Base-by-base conservation (phyloP, 768 basidiomycete species). In the Hygrocybe punicea region DNA sequence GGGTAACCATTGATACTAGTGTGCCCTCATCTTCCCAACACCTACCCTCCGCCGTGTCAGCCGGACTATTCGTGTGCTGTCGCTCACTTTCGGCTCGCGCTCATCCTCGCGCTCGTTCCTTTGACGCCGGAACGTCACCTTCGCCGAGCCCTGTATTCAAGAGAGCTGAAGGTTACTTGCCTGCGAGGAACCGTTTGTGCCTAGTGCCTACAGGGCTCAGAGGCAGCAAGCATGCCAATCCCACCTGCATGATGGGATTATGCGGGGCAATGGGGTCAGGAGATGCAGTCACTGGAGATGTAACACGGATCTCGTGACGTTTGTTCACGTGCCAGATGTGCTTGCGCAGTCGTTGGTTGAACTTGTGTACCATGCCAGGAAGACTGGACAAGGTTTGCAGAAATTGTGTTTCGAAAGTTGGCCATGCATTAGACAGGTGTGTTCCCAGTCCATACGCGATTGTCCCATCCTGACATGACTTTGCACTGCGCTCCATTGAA, bases 351-450 rank as follows among this genome's bases (percentile, higher is more conserved):
- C 74, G 14, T 71, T 91, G 60, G 60, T 58, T 13, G 76, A 74
- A 3, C 89, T 91, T 63, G 79, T 83, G 2, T 67, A 70, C 8
- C 83, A 85, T 60, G 87, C 89, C 0, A 84, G 81, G 71, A 78
- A 71, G 58, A 77, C 84, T 1, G 82, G 83, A 2, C 71, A 80
- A 29, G 81, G 82, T 25, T 66, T 92, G 55, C 83, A 84, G 62
- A 84, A 72, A 63, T 73, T 92, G 40, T 79, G 80, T 29, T 35
- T 74, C 89, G 3, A 87, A 79, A 63, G 80, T 91, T n/a, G 79
- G 81, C 36, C 86, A 88, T 34, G 82, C 87, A 0, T 85, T 91
- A 2, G 90, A 92, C 59, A 83, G 73, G 89, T 89, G 29, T 29
- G 29, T 29, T 29, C 29, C 29, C 29, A 29, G 29, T 29, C 29